phyloP scores from a whole-genome alignment of 331 rosid species.

The Stylosanthes scabra region DNA sequence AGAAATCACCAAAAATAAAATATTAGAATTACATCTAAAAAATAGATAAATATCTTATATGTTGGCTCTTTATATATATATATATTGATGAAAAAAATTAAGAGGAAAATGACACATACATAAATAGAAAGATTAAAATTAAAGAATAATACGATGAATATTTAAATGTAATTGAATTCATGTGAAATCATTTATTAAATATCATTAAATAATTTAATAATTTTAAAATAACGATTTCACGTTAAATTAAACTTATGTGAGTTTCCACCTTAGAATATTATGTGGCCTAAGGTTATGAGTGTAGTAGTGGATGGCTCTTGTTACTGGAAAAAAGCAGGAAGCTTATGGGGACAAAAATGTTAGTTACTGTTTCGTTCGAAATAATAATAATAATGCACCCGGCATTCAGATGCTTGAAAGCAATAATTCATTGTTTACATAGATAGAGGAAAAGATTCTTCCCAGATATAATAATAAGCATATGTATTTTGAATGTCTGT shows the following conservation, averaged over 20 bases:
- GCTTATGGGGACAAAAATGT: conserved; percentile 53
- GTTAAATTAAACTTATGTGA: too few relatives aligned
- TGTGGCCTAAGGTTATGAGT: conserved; percentile 39
- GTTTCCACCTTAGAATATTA: conserved; percentile 24
- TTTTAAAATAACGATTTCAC: too few relatives aligned
- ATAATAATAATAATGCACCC: conserved; percentile 48
- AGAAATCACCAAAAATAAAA: too few relatives aligned
- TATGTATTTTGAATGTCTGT: conserved; percentile 62
- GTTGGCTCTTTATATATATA: too few relatives aligned
- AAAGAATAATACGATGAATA: too few relatives aligned
- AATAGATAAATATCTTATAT: too few relatives aligned
- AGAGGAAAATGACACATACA: conserved; percentile 31
- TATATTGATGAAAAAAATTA: conserved; percentile 1
- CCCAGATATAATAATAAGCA: conserved; percentile 56
- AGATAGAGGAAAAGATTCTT: conserved; percentile 75
- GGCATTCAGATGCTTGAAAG: conserved; percentile 52
- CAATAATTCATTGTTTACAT: conserved; percentile 48
- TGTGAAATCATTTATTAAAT: too few relatives aligned
- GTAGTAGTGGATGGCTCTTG: conserved; percentile 54
- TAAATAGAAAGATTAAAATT: conserved; percentile 31
- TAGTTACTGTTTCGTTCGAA: conserved; percentile 45
- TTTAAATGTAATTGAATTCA: too few relatives aligned
- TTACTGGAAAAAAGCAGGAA: conserved; percentile 39
- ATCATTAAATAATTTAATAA: too few relatives aligned
- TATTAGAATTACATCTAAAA: too few relatives aligned